Conservation (phyloP, 2,329 filamentous ascomycete species). For the Sclerotinia sclerotiorum region DNA sequence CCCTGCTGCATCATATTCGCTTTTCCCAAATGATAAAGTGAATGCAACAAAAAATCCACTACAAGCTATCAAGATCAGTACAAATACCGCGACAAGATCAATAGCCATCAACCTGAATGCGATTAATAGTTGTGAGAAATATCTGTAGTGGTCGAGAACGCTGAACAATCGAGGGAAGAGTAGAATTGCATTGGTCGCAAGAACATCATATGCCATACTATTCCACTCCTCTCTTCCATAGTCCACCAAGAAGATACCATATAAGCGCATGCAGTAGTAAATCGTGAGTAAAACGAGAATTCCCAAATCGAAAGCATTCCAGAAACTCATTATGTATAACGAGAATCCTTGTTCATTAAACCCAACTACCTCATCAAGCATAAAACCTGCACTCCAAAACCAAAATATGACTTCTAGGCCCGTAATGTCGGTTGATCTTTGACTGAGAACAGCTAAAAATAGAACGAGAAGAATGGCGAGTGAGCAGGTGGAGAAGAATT, state of each 20-base stretch:
- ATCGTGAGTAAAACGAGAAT: slow-evolving; percentile 82
- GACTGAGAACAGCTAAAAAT: slow-evolving; percentile 77
- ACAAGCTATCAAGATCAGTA: slow-evolving; percentile 82
- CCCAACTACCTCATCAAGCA: slow-evolving; percentile 92
- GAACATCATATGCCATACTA: slow-evolving; percentile 86
- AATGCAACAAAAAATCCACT: slow-evolving; percentile 97
- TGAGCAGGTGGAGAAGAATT: slow-evolving; percentile 84
- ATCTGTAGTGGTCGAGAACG: slow-evolving; percentile 89
- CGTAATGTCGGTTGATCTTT: slow-evolving; percentile 78
- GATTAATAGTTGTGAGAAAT: slow-evolving; percentile 92
- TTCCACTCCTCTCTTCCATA: slow-evolving; percentile 68
- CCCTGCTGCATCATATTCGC: slow-evolving; percentile 65
- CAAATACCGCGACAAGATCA: slow-evolving; percentile 80
- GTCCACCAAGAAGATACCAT: slow-evolving; percentile 80
- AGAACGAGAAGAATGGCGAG: slow-evolving; percentile 81
- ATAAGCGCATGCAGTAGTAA: slow-evolving; percentile 87
- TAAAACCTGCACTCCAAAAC: slow-evolving; percentile 97
- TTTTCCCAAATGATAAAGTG: slow-evolving; percentile 72
- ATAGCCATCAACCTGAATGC: slow-evolving; percentile 93
- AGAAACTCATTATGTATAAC: slow-evolving; percentile 95
- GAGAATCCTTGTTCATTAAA: slow-evolving; percentile 97
- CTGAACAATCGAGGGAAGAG: slow-evolving; percentile 90
- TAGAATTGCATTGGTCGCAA: slow-evolving; percentile 86
- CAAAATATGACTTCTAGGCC: slow-evolving; percentile 86
- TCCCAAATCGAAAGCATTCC: slow-evolving; percentile 93